A percentile compares a stretch with the other conserved stretches of the same genome.
phyloP scores from a whole-genome alignment of 23 red algal species.

The Cyanidioschyzon merolae region DNA sequence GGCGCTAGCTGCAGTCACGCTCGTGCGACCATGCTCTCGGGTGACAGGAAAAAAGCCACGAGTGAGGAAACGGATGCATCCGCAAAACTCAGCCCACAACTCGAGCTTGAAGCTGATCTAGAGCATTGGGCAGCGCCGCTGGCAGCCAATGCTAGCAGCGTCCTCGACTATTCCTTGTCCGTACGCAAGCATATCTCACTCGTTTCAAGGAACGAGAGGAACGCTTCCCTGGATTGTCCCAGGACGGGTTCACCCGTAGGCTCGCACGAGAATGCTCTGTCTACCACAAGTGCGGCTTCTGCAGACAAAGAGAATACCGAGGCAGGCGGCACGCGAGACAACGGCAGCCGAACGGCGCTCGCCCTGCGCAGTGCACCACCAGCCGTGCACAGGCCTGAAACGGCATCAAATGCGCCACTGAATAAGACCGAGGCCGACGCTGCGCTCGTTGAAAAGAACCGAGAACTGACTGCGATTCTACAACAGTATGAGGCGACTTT shows the following conservation, averaged over 20 bases:
- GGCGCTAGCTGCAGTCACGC: no score
- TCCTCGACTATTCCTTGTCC: not conserved
- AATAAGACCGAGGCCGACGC: not conserved
- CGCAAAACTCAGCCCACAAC: not conserved
- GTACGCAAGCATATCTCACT: not conserved
- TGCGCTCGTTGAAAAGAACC: not conserved
- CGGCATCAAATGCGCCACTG: no score
- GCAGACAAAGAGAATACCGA: not conserved
- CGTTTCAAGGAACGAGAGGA: not conserved
- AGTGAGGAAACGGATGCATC: not conserved
- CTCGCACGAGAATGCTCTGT: no score
- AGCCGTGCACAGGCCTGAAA: no score
- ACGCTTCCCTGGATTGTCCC: not conserved
- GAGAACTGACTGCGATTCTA: not conserved
- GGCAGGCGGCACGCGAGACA: no score
- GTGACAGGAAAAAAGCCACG: no score
- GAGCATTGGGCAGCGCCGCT: not conserved
- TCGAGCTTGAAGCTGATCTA: not conserved
- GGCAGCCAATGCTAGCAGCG: not conserved
- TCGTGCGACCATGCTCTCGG: no score
- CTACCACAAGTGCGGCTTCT: no score
- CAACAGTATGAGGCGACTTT: slow-evolving; percentile 14
- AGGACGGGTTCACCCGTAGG: no score
- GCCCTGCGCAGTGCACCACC: no score
- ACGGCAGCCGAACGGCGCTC: no score